Base-by-base conservation (phyloP, 129 eudicot genomes). In the Flaveria bidentis region DNA sequence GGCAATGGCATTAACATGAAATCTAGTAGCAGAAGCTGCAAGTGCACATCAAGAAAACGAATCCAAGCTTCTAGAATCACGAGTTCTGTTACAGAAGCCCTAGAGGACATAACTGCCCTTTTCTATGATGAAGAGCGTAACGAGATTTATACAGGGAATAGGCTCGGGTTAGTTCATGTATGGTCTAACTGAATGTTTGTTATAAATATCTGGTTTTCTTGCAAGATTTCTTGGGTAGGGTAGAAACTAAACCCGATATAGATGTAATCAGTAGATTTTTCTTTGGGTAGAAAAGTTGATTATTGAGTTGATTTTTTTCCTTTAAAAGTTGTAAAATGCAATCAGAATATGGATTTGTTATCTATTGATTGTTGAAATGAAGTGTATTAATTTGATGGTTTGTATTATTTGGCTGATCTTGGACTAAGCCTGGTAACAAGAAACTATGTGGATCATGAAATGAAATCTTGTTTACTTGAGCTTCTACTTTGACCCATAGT, bases 101-200 rank as follows among this genome's bases (percentile, higher is more conserved):
- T 93, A n/a, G 95, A 93, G 71, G 95, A 93, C 75, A 93, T 90
- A 7, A 93, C 98, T 0, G 96, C 98, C 46, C 95, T 93, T 36
- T 90, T 88, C 77, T 93, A 93, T 36, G 95, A 93, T 25, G 98
- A 93, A 88, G 98, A 90, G 41, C 92, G 98, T n/a, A 90, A 93
- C 25, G 98, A 93, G 85, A 93, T 93, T 18, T 93, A 90, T 78
- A 93, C 98, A 15, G 98, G 98, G 6, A 93, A 90, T 45, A 86
- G 89, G 74, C 84, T 83, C 18, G 98, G 98, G 67, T 82, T 93
- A 44, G 89, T 93, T 71, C 98, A 93, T 66, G 96, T 93, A 23
- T 93, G 98, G 98, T 93, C 96, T 39, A 92, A 88, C 84, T 90
- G 69, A 88, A 66, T 72, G 67, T 62, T 28, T 62, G 44, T 28